These are phyloP conservation scores for Fusarium pseudocircinatum DNA, from an alignment of 2,329 filamentous ascomycete genomes.

Conservation along the genomic window DNA sequence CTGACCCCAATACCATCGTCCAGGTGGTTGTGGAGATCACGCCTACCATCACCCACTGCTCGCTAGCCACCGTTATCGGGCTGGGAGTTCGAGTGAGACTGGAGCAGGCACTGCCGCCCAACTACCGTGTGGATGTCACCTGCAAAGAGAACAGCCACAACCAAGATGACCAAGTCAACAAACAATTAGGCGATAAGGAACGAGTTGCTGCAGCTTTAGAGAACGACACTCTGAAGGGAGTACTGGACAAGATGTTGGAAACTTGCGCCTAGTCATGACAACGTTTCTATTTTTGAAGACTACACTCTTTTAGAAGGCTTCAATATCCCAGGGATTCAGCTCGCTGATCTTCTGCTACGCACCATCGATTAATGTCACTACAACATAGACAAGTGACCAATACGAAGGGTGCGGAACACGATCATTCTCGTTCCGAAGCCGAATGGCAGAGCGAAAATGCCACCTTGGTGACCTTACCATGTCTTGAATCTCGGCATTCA, in stretches of 20 bases:
- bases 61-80: slow-evolving; percentile 94
- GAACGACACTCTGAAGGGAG: slow-evolving; percentile 88
- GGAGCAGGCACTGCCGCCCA: slow-evolving; percentile 88
- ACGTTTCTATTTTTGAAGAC: background rate
- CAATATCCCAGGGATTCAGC: background rate
- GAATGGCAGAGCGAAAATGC: slow-evolving; percentile 14
- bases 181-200: slow-evolving; percentile 96
- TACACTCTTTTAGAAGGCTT: background rate
- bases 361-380: background rate
- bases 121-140: slow-evolving; percentile 89
- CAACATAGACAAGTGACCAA: background rate
- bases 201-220: slow-evolving; percentile 93
- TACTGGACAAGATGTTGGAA: slow-evolving; percentile 93
- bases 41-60: slow-evolving; percentile 96
- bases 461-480: slow-evolving; percentile 17
- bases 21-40: slow-evolving; percentile 89
- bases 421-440: slow-evolving; percentile 11
- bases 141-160: slow-evolving; percentile 97
- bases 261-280: slow-evolving; percentile 70
- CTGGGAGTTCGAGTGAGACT: slow-evolving; percentile 90
- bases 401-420: background rate
- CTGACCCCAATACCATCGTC: slow-evolving; percentile 66
- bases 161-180: slow-evolving; percentile 95
- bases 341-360: slow-evolving; percentile 3
- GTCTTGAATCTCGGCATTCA: slow-evolving; percentile 25